Evolutionary conservation across 345 rosid genomes (phyloP).

Genomic region (Pelargonium nanum): DNA sequence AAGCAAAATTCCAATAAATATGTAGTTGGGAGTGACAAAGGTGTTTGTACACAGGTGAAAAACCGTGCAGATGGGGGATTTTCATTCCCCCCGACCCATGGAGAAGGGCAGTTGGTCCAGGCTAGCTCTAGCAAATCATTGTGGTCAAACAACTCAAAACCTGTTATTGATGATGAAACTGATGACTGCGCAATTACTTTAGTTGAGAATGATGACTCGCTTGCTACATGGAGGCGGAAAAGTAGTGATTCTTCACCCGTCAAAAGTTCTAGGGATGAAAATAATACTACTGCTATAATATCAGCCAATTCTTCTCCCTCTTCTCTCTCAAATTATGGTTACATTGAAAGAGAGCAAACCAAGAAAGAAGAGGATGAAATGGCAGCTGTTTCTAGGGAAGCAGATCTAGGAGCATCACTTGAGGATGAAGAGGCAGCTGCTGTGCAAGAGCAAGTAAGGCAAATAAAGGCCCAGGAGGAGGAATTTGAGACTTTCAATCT

Average conservation of each 20-base stretch:
- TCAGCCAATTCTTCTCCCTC: slow-evolving; percentile 68
- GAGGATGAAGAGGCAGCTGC: slow-evolving; percentile 98
- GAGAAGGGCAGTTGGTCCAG: slow-evolving; percentile 44
- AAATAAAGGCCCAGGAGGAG: slow-evolving; percentile 92
- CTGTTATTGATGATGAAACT: slow-evolving; percentile 33
- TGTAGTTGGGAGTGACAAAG: slow-evolving; percentile 39
- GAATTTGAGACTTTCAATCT: slow-evolving; percentile 98
- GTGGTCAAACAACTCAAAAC: slow-evolving; percentile 49
- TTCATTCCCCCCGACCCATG: slow-evolving; percentile 63
- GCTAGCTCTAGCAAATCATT: slow-evolving; percentile 56
- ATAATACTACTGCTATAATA: slow-evolving; percentile 40
- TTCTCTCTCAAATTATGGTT: slow-evolving; percentile 50
- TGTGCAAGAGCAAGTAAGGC: slow-evolving; percentile 94
- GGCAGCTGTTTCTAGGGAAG: slow-evolving; percentile 42
- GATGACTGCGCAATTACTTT: slow-evolving; percentile 44
- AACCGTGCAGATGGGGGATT: slow-evolving; percentile 53
- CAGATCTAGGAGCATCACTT: slow-evolving; percentile 52
- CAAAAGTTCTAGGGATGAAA: slow-evolving; percentile 67
- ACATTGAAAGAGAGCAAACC: slow-evolving; percentile 41
- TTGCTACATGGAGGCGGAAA: slow-evolving; percentile 65
- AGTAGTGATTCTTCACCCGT: slow-evolving; percentile 64
- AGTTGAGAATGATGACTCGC: slow-evolving; percentile 58
- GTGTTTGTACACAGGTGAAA: slow-evolving; percentile 31
- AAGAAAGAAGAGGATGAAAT: slow-evolving; percentile 53
- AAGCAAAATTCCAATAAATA: slow-evolving; percentile 37